Conservation (phyloP, 805 yeast genomes). For the Candida ipomoeae region DNA sequence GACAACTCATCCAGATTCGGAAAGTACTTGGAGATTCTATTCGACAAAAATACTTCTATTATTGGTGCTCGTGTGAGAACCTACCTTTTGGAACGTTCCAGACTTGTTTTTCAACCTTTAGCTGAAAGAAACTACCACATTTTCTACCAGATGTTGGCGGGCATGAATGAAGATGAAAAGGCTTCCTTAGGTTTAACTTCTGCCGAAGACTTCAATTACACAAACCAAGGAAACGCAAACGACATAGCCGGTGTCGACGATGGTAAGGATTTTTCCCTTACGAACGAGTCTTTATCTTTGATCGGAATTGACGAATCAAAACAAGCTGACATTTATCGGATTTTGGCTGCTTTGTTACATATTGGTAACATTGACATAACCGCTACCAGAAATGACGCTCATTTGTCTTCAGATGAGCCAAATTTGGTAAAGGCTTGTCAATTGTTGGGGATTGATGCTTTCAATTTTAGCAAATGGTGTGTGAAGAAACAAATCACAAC, state of each 20-base stretch:
- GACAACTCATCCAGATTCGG: conserved; percentile 98
- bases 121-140: conserved; percentile 94
- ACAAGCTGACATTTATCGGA: conserved; percentile 67
- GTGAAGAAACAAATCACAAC: conserved; percentile 88
- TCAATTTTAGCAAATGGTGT: conserved; percentile 80
- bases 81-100: conserved; percentile 85
- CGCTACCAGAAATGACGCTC: conserved; percentile 80
- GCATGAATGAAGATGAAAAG: conserved; percentile 56
- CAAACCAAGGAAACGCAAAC: conserved; percentile 84
- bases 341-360: conserved; percentile 85
- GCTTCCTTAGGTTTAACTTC: conserved; percentile 54
- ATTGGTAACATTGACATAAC: conserved; percentile 88
- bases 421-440: conserved; percentile 78
- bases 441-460: conserved; percentile 73
- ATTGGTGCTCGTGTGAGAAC: conserved; percentile 95
- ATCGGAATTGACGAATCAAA: conserved; percentile 65
- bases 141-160: conserved; percentile 83
- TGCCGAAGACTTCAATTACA: conserved; percentile 69
- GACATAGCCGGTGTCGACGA: conserved; percentile 78
- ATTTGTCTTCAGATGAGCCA: conserved; percentile 81
- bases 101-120: conserved; percentile 88
- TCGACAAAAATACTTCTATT: conserved; percentile 68
- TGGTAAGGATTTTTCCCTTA: conserved; percentile 66
- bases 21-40: conserved; percentile 87
- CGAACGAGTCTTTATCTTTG: conserved; percentile 69